A percentile compares a stretch with the other conserved stretches of the same genome.
Conservation (phyloP, 257 asterid species). For the Salvia splendens region DNA sequence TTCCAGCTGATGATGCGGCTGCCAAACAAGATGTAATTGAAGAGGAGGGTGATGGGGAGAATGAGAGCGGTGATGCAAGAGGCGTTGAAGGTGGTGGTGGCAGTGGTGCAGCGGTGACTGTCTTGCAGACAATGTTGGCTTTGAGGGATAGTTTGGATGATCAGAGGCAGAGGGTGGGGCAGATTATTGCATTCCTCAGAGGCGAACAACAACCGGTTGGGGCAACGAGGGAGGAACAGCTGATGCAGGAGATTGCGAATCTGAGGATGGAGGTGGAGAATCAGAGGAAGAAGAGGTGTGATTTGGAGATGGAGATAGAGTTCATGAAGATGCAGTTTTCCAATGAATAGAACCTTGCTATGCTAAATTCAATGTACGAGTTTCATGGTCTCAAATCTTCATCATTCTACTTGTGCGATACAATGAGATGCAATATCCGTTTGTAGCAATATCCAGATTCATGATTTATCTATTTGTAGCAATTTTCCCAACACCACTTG, state of each 20-base stretch:
- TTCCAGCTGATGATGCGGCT: conserved; percentile 32
- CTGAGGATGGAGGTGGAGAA: conserved; percentile 55
- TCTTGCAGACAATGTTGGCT: conserved; percentile 43
- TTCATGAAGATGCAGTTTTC: conserved; percentile 46
- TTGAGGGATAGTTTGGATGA: conserved; percentile 63
- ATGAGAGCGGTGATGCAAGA: conserved; percentile 23
- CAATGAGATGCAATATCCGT: not conserved
- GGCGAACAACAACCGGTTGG: conserved; percentile 45
- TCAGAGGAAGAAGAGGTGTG: conserved; percentile 55
- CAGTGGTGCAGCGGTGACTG: conserved; percentile 31
- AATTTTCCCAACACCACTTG: too few relatives aligned
- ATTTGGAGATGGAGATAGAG: conserved; percentile 58
- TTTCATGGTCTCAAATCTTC: not conserved
- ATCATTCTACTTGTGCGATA: not conserved
- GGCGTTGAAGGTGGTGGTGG: conserved; percentile 8
- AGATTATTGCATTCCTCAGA: conserved; percentile 39
- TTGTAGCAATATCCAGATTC: too few relatives aligned
- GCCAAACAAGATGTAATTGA: conserved; percentile 22
- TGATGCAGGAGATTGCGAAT: conserved; percentile 48
- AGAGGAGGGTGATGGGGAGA: conserved; percentile 30
- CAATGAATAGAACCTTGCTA: conserved; percentile 22
- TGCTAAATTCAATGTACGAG: too few relatives aligned
- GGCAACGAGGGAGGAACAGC: conserved; percentile 46
- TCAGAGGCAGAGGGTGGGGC: conserved; percentile 51
- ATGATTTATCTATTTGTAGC: too few relatives aligned